Evolutionary conservation across 2,329 filamentous ascomycete species (phyloP).

Genomic region (Chalaropsis thielavioides): DNA sequence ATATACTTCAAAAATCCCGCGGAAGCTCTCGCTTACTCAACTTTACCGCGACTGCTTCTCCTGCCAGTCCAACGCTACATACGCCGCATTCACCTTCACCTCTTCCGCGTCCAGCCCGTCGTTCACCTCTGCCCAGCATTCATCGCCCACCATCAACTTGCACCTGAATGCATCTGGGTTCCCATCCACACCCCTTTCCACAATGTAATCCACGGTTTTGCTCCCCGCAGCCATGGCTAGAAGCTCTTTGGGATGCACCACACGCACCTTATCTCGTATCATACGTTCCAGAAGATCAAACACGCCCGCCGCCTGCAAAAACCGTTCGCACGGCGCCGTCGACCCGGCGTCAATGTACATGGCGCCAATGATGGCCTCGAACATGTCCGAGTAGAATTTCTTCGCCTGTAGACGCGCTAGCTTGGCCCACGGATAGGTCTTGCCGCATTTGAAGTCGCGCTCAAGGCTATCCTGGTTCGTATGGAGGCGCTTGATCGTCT

Average conservation of each 20-base stretch:
- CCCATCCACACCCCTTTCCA: conserved; percentile 35
- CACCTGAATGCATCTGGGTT: conserved; percentile 44
- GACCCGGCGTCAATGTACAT: conserved; percentile 68
- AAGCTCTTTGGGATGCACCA: conserved; percentile 48
- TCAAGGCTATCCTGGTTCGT: conserved; percentile 35
- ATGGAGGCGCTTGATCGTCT: conserved; percentile 30
- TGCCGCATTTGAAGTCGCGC: conserved; percentile 34
- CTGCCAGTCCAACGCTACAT: background rate
- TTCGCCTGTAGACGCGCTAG: conserved; percentile 50
- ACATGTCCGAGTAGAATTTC: conserved; percentile 72
- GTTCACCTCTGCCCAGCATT: conserved; percentile 31
- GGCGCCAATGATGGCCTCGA: conserved; percentile 69
- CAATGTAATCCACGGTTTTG: conserved; percentile 36
- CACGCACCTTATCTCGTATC: conserved; percentile 42
- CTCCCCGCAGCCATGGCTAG: conserved; percentile 1
- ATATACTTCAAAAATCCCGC: too few relatives aligned
- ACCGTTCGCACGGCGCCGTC: conserved; percentile 38
- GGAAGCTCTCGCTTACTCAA: background rate
- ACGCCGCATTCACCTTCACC: conserved; percentile 40
- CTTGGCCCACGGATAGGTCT: conserved; percentile 60
- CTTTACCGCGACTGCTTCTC: background rate
- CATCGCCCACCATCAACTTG: conserved; percentile 34
- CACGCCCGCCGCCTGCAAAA: conserved; percentile 53
- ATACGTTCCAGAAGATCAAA: conserved; percentile 47
- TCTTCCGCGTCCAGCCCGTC: conserved; percentile 37